Evolutionary conservation across 1,139 yeast species (phyloP), one percentile per base, ranked within the genome.

Genomic region (Debaryomycetaceae sp.): DNA sequence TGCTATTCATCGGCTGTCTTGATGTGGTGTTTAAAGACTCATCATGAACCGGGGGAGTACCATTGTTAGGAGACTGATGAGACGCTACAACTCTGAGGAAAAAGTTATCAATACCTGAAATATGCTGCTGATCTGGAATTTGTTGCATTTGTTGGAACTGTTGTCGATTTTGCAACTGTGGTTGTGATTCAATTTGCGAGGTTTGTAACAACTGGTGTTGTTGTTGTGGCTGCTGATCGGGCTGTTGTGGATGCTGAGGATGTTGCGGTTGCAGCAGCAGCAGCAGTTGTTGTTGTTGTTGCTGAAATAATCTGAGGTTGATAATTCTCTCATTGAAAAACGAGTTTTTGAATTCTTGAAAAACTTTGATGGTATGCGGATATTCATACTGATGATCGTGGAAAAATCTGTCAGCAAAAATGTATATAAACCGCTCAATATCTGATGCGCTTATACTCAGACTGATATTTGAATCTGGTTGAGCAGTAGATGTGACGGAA

Each of bases 251-350:
- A 24, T 34, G 40, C 42, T 51, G 41, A 42, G 50, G 37, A 38
- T 51, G 42, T 45, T 55, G 34, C 42, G 53, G 39, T 38, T 46
- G 53, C 34, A 47, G 54, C n/a, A 42, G 54, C 37, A 48, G 48
- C 17, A 51, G 55, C 31, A 6, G 31, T 39, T 53, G 59, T 37
- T 50, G 51, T 37, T 50, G 54, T 36, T 47, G 66, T 37, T 55
- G 64, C 42, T 64, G 62, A 35, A 57, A 50, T 5, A 69, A 56
- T 40, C 75, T 56, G 47, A 65, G 56, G 45, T 64, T 68, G 11
- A 68, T 65, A 24, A 74, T 64, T 49, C 80, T 61, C 54, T 79
- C 83, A 48, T 75, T 75, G 57, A 73, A 69, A 50, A 79, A 78
- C 24, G 78, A 68, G 34, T 63, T 64, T 52, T 78, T 78, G 57